phyloP scores from a whole-genome alignment of 164 flowering plant species.

The Chloranthus sessilifolius region DNA sequence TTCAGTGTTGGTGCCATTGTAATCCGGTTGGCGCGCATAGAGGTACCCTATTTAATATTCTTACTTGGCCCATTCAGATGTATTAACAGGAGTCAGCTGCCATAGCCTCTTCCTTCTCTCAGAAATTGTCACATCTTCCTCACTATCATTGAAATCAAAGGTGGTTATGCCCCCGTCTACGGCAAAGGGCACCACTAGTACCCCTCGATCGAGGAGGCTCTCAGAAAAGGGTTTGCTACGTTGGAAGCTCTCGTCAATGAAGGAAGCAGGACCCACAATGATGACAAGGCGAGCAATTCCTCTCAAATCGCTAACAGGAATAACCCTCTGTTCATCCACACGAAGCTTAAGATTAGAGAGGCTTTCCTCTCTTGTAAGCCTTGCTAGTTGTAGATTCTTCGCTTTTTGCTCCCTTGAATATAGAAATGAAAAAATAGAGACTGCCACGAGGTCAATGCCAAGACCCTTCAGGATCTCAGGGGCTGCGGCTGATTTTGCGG shows the following conservation, averaged over 20 bases:
- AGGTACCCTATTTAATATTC: no score
- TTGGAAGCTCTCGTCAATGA: slow-evolving; percentile 54
- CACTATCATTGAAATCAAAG: slow-evolving; percentile 60
- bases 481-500: slow-evolving; percentile 46
- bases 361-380: slow-evolving; percentile 81
- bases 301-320: slow-evolving; percentile 55
- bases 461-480: slow-evolving; percentile 61
- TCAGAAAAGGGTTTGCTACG: slow-evolving; percentile 59
- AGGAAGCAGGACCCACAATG: slow-evolving; percentile 73
- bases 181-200: slow-evolving; percentile 77
- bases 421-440: slow-evolving; percentile 63
- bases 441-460: slow-evolving; percentile 80
- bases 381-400: slow-evolving; percentile 73
- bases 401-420: slow-evolving; percentile 66
- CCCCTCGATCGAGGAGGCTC: slow-evolving; percentile 72
- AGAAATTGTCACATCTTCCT: slow-evolving; percentile 36
- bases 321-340: slow-evolving; percentile 47
- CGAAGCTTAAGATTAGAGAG: slow-evolving; percentile 87
- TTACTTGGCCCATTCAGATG: slow-evolving; percentile 80
- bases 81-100: slow-evolving; percentile 68
- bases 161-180: slow-evolving; percentile 57
- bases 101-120: slow-evolving; percentile 69
- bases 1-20: no score
- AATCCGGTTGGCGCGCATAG: no score
- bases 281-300: slow-evolving; percentile 86